Evolutionary conservation across 805 yeast genomes (phyloP), one percentile per base, ranked within the genome.

Genomic region (Candida berthetii): DNA sequence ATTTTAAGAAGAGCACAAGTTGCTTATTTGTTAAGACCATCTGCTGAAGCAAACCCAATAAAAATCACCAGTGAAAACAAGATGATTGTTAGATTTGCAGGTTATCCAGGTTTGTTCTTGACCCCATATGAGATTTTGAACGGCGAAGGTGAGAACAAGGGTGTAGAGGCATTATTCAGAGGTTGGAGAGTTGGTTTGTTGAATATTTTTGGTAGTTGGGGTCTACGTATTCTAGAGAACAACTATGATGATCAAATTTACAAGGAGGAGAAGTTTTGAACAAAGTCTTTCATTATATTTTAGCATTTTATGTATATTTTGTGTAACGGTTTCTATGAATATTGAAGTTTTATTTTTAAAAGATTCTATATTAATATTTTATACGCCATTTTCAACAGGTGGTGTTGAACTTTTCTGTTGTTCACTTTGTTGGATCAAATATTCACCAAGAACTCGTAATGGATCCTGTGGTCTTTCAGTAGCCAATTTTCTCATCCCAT

Each of bases 111-210:
- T 2, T 60, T 78, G 46, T 66, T 72, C 50, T 71, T 71, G 38
- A 72, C 85, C 2, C 53, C 79, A 22, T 77, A 76, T 66, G 68
- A 69, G 43, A 60, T 76, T 6, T 35, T 53, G 53, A 34, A 65
- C 36, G 42, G 65, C 54, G 62, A 62, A 32, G 69, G 74, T 31
- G 60, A 69, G 8, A 66, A 71, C 29, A 61, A 69, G 37, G 74
- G 80, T 1, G 48, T 71, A 48, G 72, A 73, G 34, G 74, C 70
- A 1, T 59, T 82, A 20, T 90, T 86, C 71, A 75, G 91, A 50
- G 99, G 98, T 31, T 91, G 98, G 98, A 76, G 87, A 58, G 80
- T 88, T 34, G 95, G 95, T 24, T 69, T 85, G 10, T 60, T 88
- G 43, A 87, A 91, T 46, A 75, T 86, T 3, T 60, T 85, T 38